Conservation (phyloP, 2,329 filamentous ascomycete genomes). For the Mycosphaerella arachidis region DNA sequence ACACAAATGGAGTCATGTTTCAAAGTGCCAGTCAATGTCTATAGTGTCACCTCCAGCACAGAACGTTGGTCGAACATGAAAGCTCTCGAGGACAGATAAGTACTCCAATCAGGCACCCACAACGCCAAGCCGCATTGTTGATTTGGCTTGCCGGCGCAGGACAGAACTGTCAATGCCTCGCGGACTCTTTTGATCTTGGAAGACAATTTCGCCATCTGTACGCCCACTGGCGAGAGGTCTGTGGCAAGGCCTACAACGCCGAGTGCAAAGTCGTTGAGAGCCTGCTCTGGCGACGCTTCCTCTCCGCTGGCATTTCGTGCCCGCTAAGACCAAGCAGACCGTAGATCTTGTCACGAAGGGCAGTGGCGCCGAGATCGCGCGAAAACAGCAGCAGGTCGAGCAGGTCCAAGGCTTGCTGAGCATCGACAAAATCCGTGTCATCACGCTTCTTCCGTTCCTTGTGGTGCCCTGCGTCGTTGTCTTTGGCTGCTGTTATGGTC, state of each 20-base stretch:
- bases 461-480: not conserved
- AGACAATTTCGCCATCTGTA: conserved; percentile 4
- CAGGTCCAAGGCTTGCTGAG: conserved; percentile 21
- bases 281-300: conserved; percentile 20
- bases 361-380: conserved; percentile 26
- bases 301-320: conserved; percentile 28
- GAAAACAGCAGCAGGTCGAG: conserved; percentile 31
- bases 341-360: conserved; percentile 30
- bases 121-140: conserved; percentile 19
- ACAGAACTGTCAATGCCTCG: conserved; percentile 24
- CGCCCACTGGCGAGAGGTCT: conserved; percentile 5
- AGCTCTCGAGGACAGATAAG: conserved; percentile 23
- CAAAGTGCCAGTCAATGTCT: conserved; percentile 27
- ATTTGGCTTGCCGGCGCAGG: conserved; percentile 29
- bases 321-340: conserved; percentile 27
- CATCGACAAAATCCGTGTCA: not conserved
- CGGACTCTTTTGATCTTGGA: conserved; percentile 19
- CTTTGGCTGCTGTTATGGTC: not conserved
- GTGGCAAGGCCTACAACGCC: conserved; percentile 25
- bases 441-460: not conserved
- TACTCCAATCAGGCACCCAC: conserved; percentile 30
- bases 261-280: conserved; percentile 30
- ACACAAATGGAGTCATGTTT: conserved; percentile 24
- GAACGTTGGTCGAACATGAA: conserved; percentile 24
- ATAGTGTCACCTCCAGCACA: conserved; percentile 23